Base-by-base conservation (phyloP, 371 early-diverging fungal genomes). In the Basidiobolus heterosporus region DNA sequence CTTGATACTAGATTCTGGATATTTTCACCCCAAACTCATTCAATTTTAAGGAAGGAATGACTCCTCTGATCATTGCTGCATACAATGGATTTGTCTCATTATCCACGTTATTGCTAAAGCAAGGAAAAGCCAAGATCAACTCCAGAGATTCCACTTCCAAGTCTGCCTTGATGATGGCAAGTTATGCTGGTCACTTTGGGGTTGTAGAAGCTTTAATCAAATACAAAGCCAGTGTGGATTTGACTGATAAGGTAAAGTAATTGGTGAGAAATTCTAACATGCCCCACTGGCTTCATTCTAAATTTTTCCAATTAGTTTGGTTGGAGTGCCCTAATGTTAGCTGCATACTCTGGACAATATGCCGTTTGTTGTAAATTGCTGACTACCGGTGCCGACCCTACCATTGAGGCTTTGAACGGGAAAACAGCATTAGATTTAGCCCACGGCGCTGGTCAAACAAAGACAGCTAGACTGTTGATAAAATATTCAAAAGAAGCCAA, bases 311-410 rank as follows among this genome's bases (percentile, higher is more conserved):
- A 15, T 30, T 48, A 49, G 45, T 59, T 56, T 23, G 67, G 64
- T 2, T 67, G 62, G 62, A 58, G 62, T 0, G 44, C 62, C 1
- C 51, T 67, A 15, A 67, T 67, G 64, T 51, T 67, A 1, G 62
- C 67, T 5, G 57, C 67, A 36, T 61, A 60, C 45, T 47, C 58
- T n/a, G 62, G 62, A 42, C 53, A 49, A 17, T 19, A 38, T 6
- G 59, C 60, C 5, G 54, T 62, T 4, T 60, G 65, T 35, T 55
- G 55, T 17, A 38, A 57, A 20, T 44, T 67, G 13, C 44, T 67
- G 3, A 37, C 51, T 1, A 49, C 55, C 19, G 53, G 61, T 4
- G 62, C 64, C 3, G 59, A 64, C 19, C 58, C 54, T n/a, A 43
- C 52, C 20, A 49, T 60, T 46, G 53, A 37, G 36, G 54, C 60